Evolutionary conservation across 148 eudicot species (phyloP).

Genomic region (Arbutus unedo): DNA sequence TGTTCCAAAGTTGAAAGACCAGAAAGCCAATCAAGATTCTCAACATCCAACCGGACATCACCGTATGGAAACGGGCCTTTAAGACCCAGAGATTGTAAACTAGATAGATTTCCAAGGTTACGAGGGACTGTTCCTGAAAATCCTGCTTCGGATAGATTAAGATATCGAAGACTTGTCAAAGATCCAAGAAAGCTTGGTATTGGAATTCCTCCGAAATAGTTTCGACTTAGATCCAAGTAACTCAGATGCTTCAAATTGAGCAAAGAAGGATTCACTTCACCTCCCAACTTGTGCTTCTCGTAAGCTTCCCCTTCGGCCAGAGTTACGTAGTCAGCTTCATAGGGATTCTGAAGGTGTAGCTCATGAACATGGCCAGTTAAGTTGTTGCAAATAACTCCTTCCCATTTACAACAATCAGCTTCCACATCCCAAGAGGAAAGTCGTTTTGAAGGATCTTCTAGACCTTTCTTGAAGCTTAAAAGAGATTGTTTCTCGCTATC

Average conservation of each 20-base stretch:
- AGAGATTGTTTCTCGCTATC: not conserved
- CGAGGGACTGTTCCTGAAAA: not conserved
- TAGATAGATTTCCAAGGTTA: slow-evolving; percentile 5
- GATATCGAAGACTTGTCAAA: not conserved
- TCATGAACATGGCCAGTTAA: not conserved
- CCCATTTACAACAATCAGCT: not conserved
- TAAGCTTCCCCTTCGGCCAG: too few relatives aligned
- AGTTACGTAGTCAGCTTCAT: not conserved
- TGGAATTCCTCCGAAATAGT: slow-evolving; percentile 17
- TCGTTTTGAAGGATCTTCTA: not conserved
- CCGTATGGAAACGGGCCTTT: not conserved
- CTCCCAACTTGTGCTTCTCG: not conserved
- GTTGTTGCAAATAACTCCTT: not conserved
- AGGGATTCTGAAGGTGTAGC: not conserved
- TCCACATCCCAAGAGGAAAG: not conserved
- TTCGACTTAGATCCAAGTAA: slow-evolving; percentile 17
- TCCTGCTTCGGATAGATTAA: not conserved
- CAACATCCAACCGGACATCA: too few relatives aligned
- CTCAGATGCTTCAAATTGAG: slow-evolving; percentile 12
- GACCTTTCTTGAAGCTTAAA: not conserved
- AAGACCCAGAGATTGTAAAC: not conserved
- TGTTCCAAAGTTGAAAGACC: not conserved
- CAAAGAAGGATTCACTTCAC: not conserved
- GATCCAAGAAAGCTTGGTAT: slow-evolving; percentile 1
- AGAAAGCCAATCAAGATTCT: slow-evolving; percentile 1